These are phyloP conservation scores for Viola pubescens DNA, from an alignment of 441 rosid genomes.

Conservation along the genomic window DNA sequence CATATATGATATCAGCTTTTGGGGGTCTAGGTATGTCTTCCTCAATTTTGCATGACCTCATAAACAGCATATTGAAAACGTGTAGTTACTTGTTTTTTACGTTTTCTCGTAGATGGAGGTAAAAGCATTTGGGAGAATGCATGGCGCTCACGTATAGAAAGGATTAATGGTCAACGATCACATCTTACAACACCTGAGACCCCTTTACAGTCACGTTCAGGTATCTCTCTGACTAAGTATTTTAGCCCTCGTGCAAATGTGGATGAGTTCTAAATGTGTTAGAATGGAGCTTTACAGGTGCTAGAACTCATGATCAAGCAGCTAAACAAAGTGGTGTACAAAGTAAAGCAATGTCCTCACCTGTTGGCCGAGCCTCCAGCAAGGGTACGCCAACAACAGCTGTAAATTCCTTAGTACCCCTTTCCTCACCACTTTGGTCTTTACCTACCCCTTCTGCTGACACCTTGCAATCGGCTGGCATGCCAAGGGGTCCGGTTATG, in stretches of 20 bases:
- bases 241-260: slow-evolving; percentile 7
- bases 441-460: slow-evolving; percentile 52
- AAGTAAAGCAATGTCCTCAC: slow-evolving; percentile 48
- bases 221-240: slow-evolving; percentile 27
- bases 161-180: slow-evolving; percentile 49
- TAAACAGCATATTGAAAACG: background rate
- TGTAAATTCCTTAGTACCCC: slow-evolving; percentile 55
- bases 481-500: slow-evolving; percentile 54
- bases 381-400: slow-evolving; percentile 43
- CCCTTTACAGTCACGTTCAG: slow-evolving; percentile 61
- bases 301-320: slow-evolving; percentile 45
- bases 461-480: slow-evolving; percentile 46
- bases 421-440: slow-evolving; percentile 90
- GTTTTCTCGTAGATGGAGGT: slow-evolving; percentile 58
- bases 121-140: slow-evolving; percentile 81
- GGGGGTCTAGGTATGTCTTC: slow-evolving; percentile 74
- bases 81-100: slow-evolving; percentile 19
- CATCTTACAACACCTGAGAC: slow-evolving; percentile 50
- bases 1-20: slow-evolving; percentile 93
- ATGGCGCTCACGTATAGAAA: slow-evolving; percentile 65
- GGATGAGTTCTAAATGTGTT: slow-evolving; percentile 14
- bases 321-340: slow-evolving; percentile 40
- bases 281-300: slow-evolving; percentile 28
- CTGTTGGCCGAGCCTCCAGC: slow-evolving; percentile 43
- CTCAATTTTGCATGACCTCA: background rate